Percentiles rank a stretch among this genome's conserved stretches.
These are phyloP conservation scores for Aaosphaeria arxii DNA, from an alignment of 2,329 filamentous ascomycete genomes.

Conservation along the genomic window DNA sequence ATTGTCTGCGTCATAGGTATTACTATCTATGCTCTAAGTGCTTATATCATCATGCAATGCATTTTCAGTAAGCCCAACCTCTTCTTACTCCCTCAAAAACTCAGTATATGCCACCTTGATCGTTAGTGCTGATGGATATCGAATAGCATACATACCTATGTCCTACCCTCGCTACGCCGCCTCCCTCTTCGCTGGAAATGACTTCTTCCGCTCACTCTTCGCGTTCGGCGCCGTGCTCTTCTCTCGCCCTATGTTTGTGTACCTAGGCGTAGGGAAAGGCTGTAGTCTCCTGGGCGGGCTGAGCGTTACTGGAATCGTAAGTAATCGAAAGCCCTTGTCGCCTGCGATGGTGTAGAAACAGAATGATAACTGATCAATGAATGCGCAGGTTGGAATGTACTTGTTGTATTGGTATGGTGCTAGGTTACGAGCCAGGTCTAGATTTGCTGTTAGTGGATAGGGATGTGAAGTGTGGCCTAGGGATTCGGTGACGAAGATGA, in stretches of 20 bases:
- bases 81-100: neutral
- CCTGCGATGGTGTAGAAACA: neutral
- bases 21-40: constrained; percentile 41
- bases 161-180: constrained; percentile 47
- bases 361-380: neutral
- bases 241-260: constrained; percentile 54
- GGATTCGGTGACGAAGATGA: no score
- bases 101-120: neutral
- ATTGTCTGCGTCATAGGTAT: constrained; percentile 52
- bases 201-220: constrained; percentile 53
- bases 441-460: constrained; percentile 7
- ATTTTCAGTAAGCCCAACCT: constrained; percentile 35
- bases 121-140: no score
- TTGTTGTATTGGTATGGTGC: constrained; percentile 14
- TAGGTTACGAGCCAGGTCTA: constrained; percentile 13
- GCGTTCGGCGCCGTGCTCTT: constrained; percentile 59
- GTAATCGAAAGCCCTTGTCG: neutral
- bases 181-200: constrained; percentile 57
- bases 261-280: constrained; percentile 57
- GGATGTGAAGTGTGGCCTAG: no score
- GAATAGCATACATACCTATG: constrained; percentile 57
- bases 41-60: constrained; percentile 36
- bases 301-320: constrained; percentile 34
- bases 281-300: constrained; percentile 53
- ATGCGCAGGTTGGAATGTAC: constrained; percentile 13